These are phyloP conservation scores for Apiospora pterosperma DNA, from an alignment of 2,329 filamentous ascomycete genomes.

Conservation along the genomic window DNA sequence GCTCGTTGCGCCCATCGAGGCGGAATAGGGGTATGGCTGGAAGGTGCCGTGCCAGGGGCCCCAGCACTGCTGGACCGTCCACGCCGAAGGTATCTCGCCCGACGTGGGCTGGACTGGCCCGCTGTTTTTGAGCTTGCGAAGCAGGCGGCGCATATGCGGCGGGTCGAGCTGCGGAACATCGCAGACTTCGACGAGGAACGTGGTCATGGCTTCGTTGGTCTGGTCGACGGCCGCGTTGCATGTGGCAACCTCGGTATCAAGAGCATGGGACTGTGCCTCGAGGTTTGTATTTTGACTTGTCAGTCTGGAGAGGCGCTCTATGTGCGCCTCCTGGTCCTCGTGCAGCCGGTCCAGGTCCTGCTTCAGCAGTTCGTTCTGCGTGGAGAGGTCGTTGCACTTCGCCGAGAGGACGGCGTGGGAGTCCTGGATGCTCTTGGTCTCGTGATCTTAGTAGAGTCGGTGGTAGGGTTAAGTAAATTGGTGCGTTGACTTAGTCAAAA, in stretches of 20 bases:
- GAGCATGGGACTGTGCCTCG: too few species aligned
- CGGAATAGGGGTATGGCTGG: background rate
- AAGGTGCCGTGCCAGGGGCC: background rate
- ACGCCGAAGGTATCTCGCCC: background rate
- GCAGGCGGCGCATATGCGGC: background rate
- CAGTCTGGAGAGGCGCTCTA: background rate
- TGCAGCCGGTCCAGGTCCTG: background rate
- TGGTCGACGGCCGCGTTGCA: background rate
- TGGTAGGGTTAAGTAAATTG: too few species aligned
- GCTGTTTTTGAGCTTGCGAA: background rate
- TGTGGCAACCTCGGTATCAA: background rate
- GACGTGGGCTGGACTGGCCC: background rate
- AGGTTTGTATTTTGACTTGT: background rate
- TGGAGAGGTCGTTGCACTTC: background rate
- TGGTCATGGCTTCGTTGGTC: background rate
- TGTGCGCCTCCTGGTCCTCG: background rate
- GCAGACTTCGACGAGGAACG: background rate
- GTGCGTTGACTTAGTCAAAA: too few species aligned
- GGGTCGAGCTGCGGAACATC: background rate
- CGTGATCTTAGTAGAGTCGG: too few species aligned
- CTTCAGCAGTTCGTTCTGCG: background rate
- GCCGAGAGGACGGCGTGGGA: too few species aligned
- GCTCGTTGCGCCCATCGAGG: background rate
- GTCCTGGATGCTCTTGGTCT: too few species aligned
- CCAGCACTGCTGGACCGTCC: background rate